Evolutionary conservation across 2,329 filamentous ascomycete species (phyloP), one percentile per base, ranked within the genome.

Genomic region (Alternaria gaisen): DNA sequence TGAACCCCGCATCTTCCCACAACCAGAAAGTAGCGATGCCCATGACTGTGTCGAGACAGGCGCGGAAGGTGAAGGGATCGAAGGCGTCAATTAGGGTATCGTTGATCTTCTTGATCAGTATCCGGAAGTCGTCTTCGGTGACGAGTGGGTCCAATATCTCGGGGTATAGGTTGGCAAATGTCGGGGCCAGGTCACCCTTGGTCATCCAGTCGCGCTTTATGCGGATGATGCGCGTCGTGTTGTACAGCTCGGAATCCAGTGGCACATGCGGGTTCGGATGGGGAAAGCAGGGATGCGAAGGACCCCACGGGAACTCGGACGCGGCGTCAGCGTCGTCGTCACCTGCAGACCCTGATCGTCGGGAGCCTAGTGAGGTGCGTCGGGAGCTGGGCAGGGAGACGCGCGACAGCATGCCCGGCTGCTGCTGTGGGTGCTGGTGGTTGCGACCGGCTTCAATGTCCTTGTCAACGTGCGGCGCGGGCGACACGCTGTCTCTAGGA

Each of bases 81-180:
- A 97, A 97, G 0, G 90, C 89, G n/a, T 85, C 85, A 40, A 90
- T 82, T 16, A 98, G 81, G 65, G 92, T 88, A 12, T 86, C 81
- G 73, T 99, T 99, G 55, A 98, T 85, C 72, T 89, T 91, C 60
- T 93, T 88, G 56, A 99, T 88, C 30, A 98, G 82, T 11, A 85
- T 84, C 4, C 95, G 88, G 74, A 99, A 99, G 70, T 97, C 92
- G 60, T 90, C 89, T 77, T 99, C 95, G 1, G 88, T 86, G 43
- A 99, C 81, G 32, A 94, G 88, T 0, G 93, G 92, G 67, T 97
- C 94, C 8, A 99, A 83, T 59, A 99, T 97, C 76, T 99, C 95
- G 0, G 95, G 95, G 72, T 99, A 99, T 3, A 97, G 84, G 72
- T 98, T 97, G 16, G 92, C 95, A 76, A 96, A 98, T 0, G 94